These are phyloP conservation scores for Saturnispora sekii DNA, from an alignment of 805 yeast species.

Conservation along the genomic window DNA sequence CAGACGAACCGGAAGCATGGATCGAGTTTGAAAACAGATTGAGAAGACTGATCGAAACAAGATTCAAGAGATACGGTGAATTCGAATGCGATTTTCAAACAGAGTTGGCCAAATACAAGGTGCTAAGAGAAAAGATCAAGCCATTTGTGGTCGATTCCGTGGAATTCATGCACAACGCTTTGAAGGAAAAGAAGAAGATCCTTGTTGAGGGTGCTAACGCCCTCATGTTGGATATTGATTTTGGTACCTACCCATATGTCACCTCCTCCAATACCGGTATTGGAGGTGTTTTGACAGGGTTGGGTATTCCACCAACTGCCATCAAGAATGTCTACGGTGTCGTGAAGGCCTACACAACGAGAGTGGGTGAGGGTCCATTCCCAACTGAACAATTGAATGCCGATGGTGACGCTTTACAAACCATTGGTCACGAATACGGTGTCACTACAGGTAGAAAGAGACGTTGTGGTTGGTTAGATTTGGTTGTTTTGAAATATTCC, in stretches of 20 bases:
- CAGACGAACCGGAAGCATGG: conserved; percentile 88
- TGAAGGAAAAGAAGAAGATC: conserved; percentile 70
- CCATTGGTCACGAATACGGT: conserved; percentile 92
- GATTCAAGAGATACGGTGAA: conserved; percentile 86
- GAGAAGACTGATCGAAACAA: conserved; percentile 66
- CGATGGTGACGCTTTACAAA: conserved; percentile 78
- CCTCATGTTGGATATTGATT: conserved; percentile 92
- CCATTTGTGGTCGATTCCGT: conserved; percentile 95
- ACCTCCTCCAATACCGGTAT: conserved; percentile 94
- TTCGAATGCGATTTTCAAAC: conserved; percentile 79
- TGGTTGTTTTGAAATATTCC: conserved; percentile 89
- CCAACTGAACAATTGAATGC: conserved; percentile 93
- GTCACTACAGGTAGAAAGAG: conserved; percentile 98
- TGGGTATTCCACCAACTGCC: conserved; percentile 87
- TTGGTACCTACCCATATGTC: conserved; percentile 96
- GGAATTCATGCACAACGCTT: conserved; percentile 69
- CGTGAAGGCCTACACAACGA: conserved; percentile 95
- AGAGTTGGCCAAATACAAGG: conserved; percentile 70
- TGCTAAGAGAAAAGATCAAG: conserved; percentile 59
- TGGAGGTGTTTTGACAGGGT: conserved; percentile 96
- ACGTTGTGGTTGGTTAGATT: conserved; percentile 98
- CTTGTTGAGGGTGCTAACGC: conserved; percentile 98
- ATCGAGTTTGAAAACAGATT: conserved; percentile 74
- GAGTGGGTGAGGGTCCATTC: conserved; percentile 99
- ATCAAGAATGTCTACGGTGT: conserved; percentile 86